A percentile compares a stretch with the other conserved stretches of the same genome.
Evolutionary conservation across 2,329 filamentous ascomycete genomes (phyloP).

Genomic region (Aspergillus neotritici): DNA sequence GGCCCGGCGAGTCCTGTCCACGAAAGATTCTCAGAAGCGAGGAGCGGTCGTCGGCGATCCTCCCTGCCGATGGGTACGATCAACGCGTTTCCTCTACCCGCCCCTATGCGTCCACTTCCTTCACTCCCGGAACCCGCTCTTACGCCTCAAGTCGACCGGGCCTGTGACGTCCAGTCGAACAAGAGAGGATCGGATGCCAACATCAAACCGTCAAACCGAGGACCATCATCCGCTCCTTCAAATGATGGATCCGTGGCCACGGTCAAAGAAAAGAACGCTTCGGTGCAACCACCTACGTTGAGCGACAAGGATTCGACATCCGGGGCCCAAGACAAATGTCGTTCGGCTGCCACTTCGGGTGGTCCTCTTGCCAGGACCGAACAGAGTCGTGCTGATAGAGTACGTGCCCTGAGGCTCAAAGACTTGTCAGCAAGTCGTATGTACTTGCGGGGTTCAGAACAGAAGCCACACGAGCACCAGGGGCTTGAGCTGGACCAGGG

Average conservation of each 20-base stretch:
- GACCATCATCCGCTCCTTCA: neutral
- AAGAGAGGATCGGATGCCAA: too few relatives aligned
- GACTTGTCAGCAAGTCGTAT: conserved; percentile 23
- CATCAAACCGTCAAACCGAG: neutral
- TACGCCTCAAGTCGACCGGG: conserved; percentile 7
- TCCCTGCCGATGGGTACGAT: conserved; percentile 25
- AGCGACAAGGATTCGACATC: conserved; percentile 1
- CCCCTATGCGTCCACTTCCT: conserved; percentile 31
- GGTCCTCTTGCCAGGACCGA: conserved; percentile 12
- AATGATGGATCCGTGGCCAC: neutral
- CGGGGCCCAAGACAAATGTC: neutral
- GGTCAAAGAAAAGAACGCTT: neutral
- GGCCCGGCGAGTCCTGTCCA: neutral
- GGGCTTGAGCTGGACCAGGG: too few relatives aligned
- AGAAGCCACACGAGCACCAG: neutral
- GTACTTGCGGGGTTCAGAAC: conserved; percentile 10
- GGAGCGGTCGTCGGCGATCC: conserved; percentile 13
- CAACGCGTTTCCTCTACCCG: conserved; percentile 31
- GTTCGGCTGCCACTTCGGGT: conserved; percentile 2
- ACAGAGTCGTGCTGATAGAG: conserved; percentile 19
- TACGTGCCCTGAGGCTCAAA: conserved; percentile 24
- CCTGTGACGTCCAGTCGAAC: conserved; percentile 1
- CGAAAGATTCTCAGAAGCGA: conserved; percentile 3
- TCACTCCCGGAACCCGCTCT: conserved; percentile 22
- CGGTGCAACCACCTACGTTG: neutral